Base-by-base conservation (phyloP, 306 rosid species). In the Acacia confusa region DNA sequence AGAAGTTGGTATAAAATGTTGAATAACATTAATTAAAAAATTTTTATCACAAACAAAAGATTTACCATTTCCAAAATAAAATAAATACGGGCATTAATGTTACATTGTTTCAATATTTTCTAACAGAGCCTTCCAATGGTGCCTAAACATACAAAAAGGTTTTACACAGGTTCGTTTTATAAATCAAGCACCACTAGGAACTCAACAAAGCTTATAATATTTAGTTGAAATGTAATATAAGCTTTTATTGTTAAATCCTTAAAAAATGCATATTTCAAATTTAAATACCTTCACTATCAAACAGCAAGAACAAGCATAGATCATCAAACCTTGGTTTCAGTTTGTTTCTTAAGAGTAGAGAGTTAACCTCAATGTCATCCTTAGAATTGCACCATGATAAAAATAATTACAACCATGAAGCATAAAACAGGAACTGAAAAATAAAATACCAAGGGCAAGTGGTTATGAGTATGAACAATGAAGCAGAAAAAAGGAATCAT, bases 321-420 rank as follows among this genome's bases (percentile, higher is more conserved):
- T 68, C 72, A 25, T 74, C 52, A 63, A 78, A 74, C 65, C 63
- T 65, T 43, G 66, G 58, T 20, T 77, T 65, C 75, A 78, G 43
- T 60, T 60, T 41, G 6, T 63, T 78, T 60, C 60, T 34, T 61
- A 52, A 57, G 52, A 30, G 32, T 72, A 65, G 60, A 38, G 40
- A 76, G 16, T 3, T 63, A 38, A 78, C 12, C 9, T 30, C 48
- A 69, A 45, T 22, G 48, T 43, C 64, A 40, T 74, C 76, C 27
- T 45, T 72, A 13, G 20, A 78, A 53, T 55, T 64, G 70, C 25
- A 77, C 44, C 17, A 11, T 66, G 41, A 27, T 41, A 47, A 72
- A 69, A 32, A 27, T 32, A 67, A 25, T 45, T 65, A 28, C 44
- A 36, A 72, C 28, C 70, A 63, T 30, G 9, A 73, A 66, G 78